phyloP scores from a whole-genome alignment of 2,329 filamentous ascomycete genomes.

The Penicillium sp. region DNA sequence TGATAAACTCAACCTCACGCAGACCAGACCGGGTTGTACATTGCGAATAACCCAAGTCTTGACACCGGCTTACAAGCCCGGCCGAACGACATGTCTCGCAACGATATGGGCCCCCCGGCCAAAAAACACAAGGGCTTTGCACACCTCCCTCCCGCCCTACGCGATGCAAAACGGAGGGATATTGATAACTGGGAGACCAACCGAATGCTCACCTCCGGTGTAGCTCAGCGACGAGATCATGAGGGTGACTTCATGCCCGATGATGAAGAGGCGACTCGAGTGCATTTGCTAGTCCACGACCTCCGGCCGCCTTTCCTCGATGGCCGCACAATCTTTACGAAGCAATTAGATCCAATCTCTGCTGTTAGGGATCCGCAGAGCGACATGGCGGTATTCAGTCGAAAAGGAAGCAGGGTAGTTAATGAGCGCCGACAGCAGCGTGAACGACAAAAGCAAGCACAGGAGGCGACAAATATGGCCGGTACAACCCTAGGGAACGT shows the following conservation, averaged over 20 bases:
- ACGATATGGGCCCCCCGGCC: constrained; percentile 37
- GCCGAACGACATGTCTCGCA: constrained; percentile 30
- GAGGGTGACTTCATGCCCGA: constrained; percentile 75
- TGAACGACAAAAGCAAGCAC: constrained; percentile 88
- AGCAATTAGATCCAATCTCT: constrained; percentile 90
- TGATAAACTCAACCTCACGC: neutral
- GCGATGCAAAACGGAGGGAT: constrained; percentile 72
- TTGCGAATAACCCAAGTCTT: neutral
- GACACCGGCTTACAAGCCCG: neutral
- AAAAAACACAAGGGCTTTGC: constrained; percentile 39
- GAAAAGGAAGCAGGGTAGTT: constrained; percentile 91
- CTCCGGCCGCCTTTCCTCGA: constrained; percentile 92
- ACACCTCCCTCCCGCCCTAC: constrained; percentile 35
- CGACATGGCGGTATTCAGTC: constrained; percentile 97
- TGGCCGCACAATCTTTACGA: constrained; percentile 93
- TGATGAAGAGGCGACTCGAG: constrained; percentile 82
- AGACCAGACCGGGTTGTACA: neutral
- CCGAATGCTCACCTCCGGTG: constrained; percentile 93
- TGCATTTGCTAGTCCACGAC: constrained; percentile 91
- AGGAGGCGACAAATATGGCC: constrained; percentile 88
- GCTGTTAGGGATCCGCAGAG: constrained; percentile 92
- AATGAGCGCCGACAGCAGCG: constrained; percentile 87
- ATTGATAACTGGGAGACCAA: constrained; percentile 99
- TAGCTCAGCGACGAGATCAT: constrained; percentile 83
- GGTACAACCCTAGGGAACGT: constrained; percentile 91